phyloP scores from a whole-genome alignment of 2,329 filamentous ascomycete species.

The Xylaria sp. region DNA sequence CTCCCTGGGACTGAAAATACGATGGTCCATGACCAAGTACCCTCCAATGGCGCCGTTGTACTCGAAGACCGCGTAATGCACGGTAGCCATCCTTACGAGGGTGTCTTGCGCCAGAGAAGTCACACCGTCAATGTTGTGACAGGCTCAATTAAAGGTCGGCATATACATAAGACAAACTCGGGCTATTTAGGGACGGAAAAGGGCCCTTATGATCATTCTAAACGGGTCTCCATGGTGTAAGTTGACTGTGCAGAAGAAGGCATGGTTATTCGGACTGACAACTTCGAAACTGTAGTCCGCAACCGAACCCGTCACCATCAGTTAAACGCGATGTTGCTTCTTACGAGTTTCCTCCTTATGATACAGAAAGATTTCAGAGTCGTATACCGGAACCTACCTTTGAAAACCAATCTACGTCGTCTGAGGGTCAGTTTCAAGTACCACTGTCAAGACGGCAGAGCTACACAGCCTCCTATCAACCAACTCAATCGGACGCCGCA shows the following conservation, averaged over 20 bases:
- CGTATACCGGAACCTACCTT: constrained; percentile 33
- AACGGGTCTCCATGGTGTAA: constrained; percentile 6
- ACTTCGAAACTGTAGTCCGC: constrained; percentile 28
- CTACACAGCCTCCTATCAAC: constrained; percentile 29
- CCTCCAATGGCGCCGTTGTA: constrained; percentile 13
- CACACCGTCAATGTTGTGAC: constrained; percentile 29
- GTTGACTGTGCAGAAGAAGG: constrained; percentile 1
- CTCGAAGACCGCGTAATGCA: constrained; percentile 33
- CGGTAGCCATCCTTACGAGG: constrained; percentile 16
- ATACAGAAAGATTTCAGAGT: constrained; percentile 41
- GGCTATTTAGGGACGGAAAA: constrained; percentile 27
- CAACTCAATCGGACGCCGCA: constrained; percentile 21
- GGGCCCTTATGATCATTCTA: constrained; percentile 12
- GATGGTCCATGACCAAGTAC: constrained; percentile 7
- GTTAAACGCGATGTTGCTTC: constrained; percentile 41
- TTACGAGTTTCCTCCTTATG: constrained; percentile 31
- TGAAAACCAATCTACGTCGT: constrained; percentile 33
- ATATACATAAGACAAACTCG: constrained; percentile 32
- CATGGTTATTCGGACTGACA: constrained; percentile 10
- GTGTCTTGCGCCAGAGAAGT: constrained; percentile 24
- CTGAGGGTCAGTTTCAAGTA: constrained; percentile 34
- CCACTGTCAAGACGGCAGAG: constrained; percentile 36
- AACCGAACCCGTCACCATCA: constrained; percentile 33
- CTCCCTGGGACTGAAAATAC: constrained; percentile 17
- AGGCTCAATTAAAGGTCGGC: constrained; percentile 19